phyloP scores from a whole-genome alignment of 345 rosid genomes.

The Populus euphratica region DNA sequence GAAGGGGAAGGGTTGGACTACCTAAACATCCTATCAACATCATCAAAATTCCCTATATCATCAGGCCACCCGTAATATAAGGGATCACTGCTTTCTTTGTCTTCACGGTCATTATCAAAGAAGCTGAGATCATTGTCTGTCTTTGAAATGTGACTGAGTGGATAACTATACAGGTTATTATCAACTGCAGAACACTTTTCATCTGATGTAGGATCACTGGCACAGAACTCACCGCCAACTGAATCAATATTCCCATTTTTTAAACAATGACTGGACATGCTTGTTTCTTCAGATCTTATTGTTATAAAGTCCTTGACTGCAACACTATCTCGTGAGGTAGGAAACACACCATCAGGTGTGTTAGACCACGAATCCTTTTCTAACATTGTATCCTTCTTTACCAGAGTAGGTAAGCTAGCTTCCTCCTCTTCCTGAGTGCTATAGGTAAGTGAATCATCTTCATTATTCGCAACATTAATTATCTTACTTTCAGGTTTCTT shows the following conservation, averaged over 20 bases:
- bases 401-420: conserved; percentile 16
- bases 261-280: conserved; percentile 40
- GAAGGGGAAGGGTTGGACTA: conserved; percentile 18
- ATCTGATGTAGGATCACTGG: conserved; percentile 39
- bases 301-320: conserved; percentile 41
- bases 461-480: conserved; percentile 33
- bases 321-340: conserved; percentile 34
- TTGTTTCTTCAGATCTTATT: conserved; percentile 38
- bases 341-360: conserved; percentile 38
- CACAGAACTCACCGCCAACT: conserved; percentile 35
- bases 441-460: conserved; percentile 27
- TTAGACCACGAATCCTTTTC: conserved; percentile 52
- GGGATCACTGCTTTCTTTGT: conserved; percentile 57
- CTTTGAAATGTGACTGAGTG: conserved; percentile 48
- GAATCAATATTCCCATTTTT: conserved; percentile 29
- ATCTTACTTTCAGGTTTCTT: conserved; percentile 50
- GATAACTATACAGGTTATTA: conserved; percentile 39
- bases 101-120: conserved; percentile 49
- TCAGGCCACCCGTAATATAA: conserved; percentile 73
- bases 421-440: conserved; percentile 34
- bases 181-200: conserved; percentile 38
- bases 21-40: conserved; percentile 91
- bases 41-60: conserved; percentile 80
- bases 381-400: conserved; percentile 47
- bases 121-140: conserved; percentile 53